A percentile compares a stretch with the other conserved stretches of the same genome.
phyloP scores from a whole-genome alignment of 768 basidiomycete species.

The Tephrocybe sp. region DNA sequence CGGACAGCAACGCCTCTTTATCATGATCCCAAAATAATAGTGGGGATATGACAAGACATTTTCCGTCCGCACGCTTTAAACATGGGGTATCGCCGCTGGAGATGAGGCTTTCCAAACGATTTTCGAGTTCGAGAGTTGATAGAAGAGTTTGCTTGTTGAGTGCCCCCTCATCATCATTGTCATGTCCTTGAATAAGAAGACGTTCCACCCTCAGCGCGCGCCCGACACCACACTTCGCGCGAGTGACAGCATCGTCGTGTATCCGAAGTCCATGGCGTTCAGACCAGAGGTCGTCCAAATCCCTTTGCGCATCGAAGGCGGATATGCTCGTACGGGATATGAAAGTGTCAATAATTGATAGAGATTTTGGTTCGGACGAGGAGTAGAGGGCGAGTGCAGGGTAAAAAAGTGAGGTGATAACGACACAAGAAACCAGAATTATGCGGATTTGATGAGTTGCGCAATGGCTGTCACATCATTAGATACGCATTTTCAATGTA shows the following conservation, averaged over 20 bases:
- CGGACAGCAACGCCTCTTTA: conserved; percentile 46
- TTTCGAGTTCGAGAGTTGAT: conserved; percentile 65
- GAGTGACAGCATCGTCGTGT: conserved; percentile 67
- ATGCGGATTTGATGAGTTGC: conserved; percentile 89
- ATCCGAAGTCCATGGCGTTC: conserved; percentile 59
- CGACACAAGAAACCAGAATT: conserved; percentile 82
- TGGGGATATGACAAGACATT: conserved; percentile 73
- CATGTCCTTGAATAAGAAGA: conserved; percentile 62
- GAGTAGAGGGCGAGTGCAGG: conserved; percentile 87
- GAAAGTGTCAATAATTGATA: conserved; percentile 64
- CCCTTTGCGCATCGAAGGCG: conserved; percentile 52
- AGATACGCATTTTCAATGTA: background rate
- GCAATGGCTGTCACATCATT: conserved; percentile 58
- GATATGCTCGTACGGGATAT: conserved; percentile 51
- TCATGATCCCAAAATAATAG: conserved; percentile 74
- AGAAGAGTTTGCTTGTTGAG: conserved; percentile 61
- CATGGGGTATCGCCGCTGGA: conserved; percentile 45
- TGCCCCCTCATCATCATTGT: conserved; percentile 46
- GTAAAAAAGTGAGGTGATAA: conserved; percentile 87
- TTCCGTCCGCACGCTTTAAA: conserved; percentile 46
- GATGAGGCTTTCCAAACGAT: conserved; percentile 44
- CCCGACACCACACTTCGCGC: conserved; percentile 67
- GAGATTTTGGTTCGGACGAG: conserved; percentile 64
- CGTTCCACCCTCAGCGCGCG: conserved; percentile 76
- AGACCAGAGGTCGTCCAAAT: conserved; percentile 73